Percentiles rank a stretch among this genome's conserved stretches.
These are phyloP conservation scores for Magnaporthales sp. DNA, from an alignment of 2,329 filamentous ascomycete genomes.

Conservation along the genomic window DNA sequence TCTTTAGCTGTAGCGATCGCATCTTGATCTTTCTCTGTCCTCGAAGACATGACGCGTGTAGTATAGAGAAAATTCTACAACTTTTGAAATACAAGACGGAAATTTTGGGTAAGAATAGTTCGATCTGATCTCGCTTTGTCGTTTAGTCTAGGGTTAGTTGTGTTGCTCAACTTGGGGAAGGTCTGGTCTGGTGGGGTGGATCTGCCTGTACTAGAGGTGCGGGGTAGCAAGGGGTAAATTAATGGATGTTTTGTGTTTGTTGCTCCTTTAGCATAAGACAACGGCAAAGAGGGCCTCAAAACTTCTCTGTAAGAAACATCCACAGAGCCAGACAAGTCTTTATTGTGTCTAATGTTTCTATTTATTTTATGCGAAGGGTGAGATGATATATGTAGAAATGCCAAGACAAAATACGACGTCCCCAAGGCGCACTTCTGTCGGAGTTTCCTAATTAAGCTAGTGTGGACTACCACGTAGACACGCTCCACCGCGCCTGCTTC, in stretches of 20 bases:
- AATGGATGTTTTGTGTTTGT: too few species aligned
- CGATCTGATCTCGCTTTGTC: not conserved
- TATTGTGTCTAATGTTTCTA: too few species aligned
- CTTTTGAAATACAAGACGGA: not conserved
- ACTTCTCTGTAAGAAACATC: not conserved
- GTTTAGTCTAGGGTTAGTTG: too few species aligned
- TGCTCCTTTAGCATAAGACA: not conserved
- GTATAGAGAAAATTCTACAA: not conserved
- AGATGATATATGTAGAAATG: not conserved
- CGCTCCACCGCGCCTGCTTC: not conserved
- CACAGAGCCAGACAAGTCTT: too few species aligned
- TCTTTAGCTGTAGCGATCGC: constrained; percentile 26
- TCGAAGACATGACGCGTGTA: not conserved
- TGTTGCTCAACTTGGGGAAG: not conserved
- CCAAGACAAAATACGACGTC: not conserved
- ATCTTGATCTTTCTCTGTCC: constrained; percentile 2
- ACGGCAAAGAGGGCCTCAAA: too few species aligned
- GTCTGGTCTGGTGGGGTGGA: not conserved
- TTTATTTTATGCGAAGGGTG: not conserved
- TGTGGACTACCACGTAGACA: not conserved
- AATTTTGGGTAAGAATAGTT: not conserved
- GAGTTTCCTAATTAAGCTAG: not conserved
- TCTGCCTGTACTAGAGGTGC: too few species aligned
- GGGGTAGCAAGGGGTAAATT: not conserved
- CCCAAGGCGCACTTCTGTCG: not conserved